Evolutionary conservation across 495 filamentous ascomycete species (phyloP).

Genomic region (Penicillium subrubescens): DNA sequence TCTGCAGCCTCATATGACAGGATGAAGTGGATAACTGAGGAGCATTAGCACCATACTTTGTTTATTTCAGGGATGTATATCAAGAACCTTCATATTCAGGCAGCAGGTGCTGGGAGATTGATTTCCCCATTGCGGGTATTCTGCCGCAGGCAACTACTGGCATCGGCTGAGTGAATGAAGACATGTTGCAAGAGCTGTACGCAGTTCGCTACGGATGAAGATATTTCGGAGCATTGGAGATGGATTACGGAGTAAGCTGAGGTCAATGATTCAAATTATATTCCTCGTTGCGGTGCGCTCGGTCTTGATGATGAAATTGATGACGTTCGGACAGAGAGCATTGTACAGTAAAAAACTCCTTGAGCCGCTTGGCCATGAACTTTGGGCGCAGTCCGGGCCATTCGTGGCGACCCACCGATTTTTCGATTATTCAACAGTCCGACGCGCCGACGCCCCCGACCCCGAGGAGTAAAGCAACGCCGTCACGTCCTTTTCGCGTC

Average conservation of each 20-base stretch:
- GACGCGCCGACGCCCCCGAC: constrained; percentile 16
- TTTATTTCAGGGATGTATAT: not conserved
- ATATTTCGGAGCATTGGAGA: not conserved
- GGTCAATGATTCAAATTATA: not conserved
- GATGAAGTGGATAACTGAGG: constrained; percentile 33
- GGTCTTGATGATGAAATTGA: not conserved
- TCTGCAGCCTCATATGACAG: constrained; percentile 21
- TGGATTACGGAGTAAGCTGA: not conserved
- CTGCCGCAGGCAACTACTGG: constrained; percentile 21
- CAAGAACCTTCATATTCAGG: constrained; percentile 31
- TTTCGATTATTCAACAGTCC: constrained; percentile 25
- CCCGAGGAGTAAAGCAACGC: constrained; percentile 19
- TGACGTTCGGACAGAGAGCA: not conserved
- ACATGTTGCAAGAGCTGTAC: constrained; percentile 24
- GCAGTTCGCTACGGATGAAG: constrained; percentile 7
- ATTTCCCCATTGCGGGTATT: not conserved
- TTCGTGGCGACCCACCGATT: not conserved
- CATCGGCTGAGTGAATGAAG: constrained; percentile 24
- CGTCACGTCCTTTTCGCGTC: not conserved
- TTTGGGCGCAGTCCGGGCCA: not conserved
- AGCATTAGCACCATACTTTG: not conserved
- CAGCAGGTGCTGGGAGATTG: constrained; percentile 7
- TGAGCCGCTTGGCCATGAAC: too few relatives aligned
- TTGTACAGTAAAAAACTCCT: too few relatives aligned
- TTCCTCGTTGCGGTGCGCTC: not conserved